These are phyloP conservation scores for Fagopyrum tataricum DNA, from an alignment of 148 eudicot species.

Conservation along the genomic window DNA sequence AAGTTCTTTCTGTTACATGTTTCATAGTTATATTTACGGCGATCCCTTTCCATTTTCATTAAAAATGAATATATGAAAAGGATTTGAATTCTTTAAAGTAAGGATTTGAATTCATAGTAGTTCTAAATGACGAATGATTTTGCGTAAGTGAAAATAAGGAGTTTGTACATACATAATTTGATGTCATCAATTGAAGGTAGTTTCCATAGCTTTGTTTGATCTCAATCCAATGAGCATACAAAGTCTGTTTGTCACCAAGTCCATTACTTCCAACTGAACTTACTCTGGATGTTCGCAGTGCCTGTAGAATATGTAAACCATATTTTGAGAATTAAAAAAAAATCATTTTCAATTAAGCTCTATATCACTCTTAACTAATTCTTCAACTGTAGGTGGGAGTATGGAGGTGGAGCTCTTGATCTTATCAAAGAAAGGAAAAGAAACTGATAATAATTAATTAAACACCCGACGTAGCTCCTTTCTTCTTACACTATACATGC, in stretches of 20 bases:
- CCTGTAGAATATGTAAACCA: background rate
- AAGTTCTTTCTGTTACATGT: too few relatives aligned
- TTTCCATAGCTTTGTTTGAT: conserved; percentile 62
- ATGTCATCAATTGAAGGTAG: conserved; percentile 25
- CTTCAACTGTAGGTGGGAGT: conserved; percentile 62
- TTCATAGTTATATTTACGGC: too few relatives aligned
- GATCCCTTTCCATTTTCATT: too few relatives aligned
- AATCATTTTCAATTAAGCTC: background rate
- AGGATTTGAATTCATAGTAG: too few relatives aligned
- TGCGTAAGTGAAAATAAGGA: too few relatives aligned
- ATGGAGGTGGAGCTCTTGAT: conserved; percentile 90
- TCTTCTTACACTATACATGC: background rate
- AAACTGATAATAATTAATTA: conserved; percentile 57
- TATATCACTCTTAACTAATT: background rate
- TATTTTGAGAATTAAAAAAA: too few relatives aligned
- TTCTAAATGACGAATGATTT: too few relatives aligned
- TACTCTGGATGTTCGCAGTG: background rate
- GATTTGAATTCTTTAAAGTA: too few relatives aligned
- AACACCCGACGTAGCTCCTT: background rate
- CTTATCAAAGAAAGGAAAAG: conserved; percentile 95
- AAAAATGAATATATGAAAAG: too few relatives aligned
- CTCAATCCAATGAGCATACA: conserved; percentile 85
- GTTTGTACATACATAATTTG: conserved; percentile 44
- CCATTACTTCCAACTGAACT: conserved; percentile 26
- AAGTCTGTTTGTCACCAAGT: conserved; percentile 43